Percentiles rank a stretch among this genome's conserved stretches.
phyloP scores from a whole-genome alignment of 2,329 filamentous ascomycete genomes.

The Bipolaris victoriae region DNA sequence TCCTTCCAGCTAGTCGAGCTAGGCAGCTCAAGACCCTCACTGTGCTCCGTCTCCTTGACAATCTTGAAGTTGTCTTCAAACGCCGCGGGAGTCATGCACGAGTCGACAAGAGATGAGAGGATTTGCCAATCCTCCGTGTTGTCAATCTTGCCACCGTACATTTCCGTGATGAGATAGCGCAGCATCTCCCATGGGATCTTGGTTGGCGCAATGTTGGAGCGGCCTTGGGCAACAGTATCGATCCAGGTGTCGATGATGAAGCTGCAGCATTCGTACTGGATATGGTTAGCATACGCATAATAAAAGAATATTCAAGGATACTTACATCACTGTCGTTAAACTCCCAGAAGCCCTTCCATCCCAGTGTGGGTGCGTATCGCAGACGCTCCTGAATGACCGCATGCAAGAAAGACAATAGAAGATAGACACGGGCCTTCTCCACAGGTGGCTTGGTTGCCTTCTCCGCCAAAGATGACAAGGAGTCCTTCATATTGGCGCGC shows the following conservation, averaged over 20 bases:
- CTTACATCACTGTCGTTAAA: slow-evolving; percentile 99
- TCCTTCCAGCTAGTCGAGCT: slow-evolving; percentile 81
- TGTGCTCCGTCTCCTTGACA: slow-evolving; percentile 65
- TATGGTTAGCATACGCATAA: slow-evolving; percentile 38
- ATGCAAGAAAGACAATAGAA: slow-evolving; percentile 91
- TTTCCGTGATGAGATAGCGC: slow-evolving; percentile 86
- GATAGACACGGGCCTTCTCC: slow-evolving; percentile 86
- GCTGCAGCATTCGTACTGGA: slow-evolving; percentile 91
- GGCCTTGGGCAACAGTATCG: slow-evolving; percentile 78
- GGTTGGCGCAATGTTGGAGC: slow-evolving; percentile 89
- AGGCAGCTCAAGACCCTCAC: slow-evolving; percentile 73
- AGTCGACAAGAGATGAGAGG: slow-evolving; percentile 74
- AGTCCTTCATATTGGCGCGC: slow-evolving; percentile 98
- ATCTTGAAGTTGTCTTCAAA: slow-evolving; percentile 94
- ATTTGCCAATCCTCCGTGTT: slow-evolving; percentile 81
- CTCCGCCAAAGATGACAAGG: slow-evolving; percentile 79
- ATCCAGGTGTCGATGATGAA: slow-evolving; percentile 97
- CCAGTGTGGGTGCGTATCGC: slow-evolving; percentile 89
- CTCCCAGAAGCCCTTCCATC: slow-evolving; percentile 99
- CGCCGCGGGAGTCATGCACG: slow-evolving; percentile 82
- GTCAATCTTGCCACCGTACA: slow-evolving; percentile 97
- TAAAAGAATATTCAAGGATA: slow-evolving; percentile 36
- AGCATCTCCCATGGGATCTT: slow-evolving; percentile 98
- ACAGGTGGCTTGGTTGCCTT: slow-evolving; percentile 82
- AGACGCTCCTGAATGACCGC: slow-evolving; percentile 94